Evolutionary conservation across 306 rosid genomes (phyloP), one percentile per base, ranked within the genome.

Genomic region (Ziziphus jujuba): DNA sequence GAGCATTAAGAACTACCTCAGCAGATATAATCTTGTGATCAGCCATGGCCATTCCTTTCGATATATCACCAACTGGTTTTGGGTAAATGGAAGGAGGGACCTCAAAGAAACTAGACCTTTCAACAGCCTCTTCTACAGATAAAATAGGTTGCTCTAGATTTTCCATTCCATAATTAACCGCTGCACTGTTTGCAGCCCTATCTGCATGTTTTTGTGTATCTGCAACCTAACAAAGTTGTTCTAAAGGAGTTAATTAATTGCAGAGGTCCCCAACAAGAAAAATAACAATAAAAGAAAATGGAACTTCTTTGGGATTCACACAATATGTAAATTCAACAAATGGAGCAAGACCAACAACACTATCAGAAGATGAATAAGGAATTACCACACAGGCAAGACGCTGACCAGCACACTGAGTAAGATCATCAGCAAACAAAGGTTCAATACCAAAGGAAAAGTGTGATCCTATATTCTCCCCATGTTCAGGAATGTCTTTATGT

Each of bases 121-220:
- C 19, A 67, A 90, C 78, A 45, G 98, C 96, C 70, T 93, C 95
- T 72, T 90, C 98, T 36, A 93, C 89, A 2, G 95, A 76, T 11
- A 93, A 76, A 71, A 93, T 83, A 13, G 99, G 97, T 35, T 72
- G 74, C 53, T 81, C 90, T 61, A 90, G 69, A 75, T 83, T 72
- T 74, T 88, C 83, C 63, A 65, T 19, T 58, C 83, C 89, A 14
- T 90, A 93, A 75, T 87, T 87, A 60, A 90, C 88, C 65, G 83
- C 69, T 7, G 93, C 91, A 19, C 75, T 49, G 36, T 75, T 76
- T 80, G 90, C 95, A 47, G 87, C 96, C 64, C 59, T 67, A 79
- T 93, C 87, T 59, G 97, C 98, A 76, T 77, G 82, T 79, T 85
- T 93, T 85, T 93, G 98, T 33, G 90, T 80, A 80, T 93, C 97